Conservation (phyloP, 208 protist species). For the Trypanosomatidae sp. region DNA sequence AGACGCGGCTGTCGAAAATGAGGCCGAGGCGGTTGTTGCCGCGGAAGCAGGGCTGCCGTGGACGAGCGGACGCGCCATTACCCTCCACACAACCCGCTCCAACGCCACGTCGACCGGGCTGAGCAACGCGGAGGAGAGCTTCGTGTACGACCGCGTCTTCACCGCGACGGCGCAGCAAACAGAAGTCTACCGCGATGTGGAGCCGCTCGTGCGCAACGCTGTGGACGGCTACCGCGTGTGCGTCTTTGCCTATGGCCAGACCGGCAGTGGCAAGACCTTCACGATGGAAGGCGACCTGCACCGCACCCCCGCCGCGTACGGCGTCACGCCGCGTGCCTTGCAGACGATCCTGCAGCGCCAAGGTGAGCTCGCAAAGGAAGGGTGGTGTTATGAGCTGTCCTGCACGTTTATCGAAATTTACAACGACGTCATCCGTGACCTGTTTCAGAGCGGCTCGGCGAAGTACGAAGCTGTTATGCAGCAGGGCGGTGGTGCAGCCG, state of each 20-base stretch:
- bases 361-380: conserved; percentile 58
- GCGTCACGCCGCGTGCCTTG: conserved; percentile 86
- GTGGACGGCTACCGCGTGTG: conserved; percentile 92
- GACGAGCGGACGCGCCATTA: conserved; percentile 18
- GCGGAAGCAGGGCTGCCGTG: neutral
- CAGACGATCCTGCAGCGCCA: conserved; percentile 69
- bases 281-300: conserved; percentile 83
- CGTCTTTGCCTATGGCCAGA: conserved; percentile 94
- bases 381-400: conserved; percentile 77
- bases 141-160: conserved; percentile 63
- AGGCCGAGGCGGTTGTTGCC: neutral
- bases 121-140: conserved; percentile 33
- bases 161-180: conserved; percentile 36
- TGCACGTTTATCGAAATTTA: conserved; percentile 92
- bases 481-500: conserved; percentile 17
- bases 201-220: conserved; percentile 89
- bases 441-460: conserved; percentile 66
- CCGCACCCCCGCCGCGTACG: conserved; percentile 32
- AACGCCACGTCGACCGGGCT: conserved; percentile 73
- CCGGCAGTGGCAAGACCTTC: conserved; percentile 91
- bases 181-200: conserved; percentile 87
- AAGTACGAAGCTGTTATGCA: conserved; percentile 44
- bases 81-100: conserved; percentile 46
- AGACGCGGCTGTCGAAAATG: neutral
- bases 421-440: conserved; percentile 89